Conservation (phyloP, 768 basidiomycete genomes). For the Amanita rubescens region DNA sequence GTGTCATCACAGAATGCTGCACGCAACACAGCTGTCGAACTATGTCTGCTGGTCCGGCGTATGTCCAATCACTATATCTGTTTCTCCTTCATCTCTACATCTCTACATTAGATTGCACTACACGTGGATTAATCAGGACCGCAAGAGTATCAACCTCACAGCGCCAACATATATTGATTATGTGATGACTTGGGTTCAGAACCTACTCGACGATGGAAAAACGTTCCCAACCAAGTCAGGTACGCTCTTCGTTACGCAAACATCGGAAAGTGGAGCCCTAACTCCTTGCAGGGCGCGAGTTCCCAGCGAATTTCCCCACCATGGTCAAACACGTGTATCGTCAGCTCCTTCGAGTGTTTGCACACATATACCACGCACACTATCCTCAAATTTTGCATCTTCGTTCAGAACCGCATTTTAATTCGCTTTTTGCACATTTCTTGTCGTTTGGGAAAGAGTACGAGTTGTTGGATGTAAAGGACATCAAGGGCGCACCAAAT, state of each 20-base stretch:
- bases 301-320: slow-evolving; percentile 80
- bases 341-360: slow-evolving; percentile 94
- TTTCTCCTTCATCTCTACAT: background rate
- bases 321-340: slow-evolving; percentile 94
- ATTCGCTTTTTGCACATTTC: slow-evolving; percentile 97
- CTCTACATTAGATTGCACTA: slow-evolving; percentile 69
- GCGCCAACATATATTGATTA: slow-evolving; percentile 98
- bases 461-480: slow-evolving; percentile 85
- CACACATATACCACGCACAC: slow-evolving; percentile 96
- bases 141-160: slow-evolving; percentile 84
- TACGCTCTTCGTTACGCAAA: slow-evolving; percentile 33
- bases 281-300: slow-evolving; percentile 65
- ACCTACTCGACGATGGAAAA: slow-evolving; percentile 86
- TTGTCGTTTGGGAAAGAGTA: slow-evolving; percentile 95
- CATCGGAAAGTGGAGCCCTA: slow-evolving; percentile 52
- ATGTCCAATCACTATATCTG: slow-evolving; percentile 25
- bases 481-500: slow-evolving; percentile 65
- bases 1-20: slow-evolving; percentile 90
- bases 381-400: slow-evolving; percentile 90
- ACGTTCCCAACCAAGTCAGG: slow-evolving; percentile 95
- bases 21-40: slow-evolving; percentile 83
- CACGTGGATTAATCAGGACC: slow-evolving; percentile 96
- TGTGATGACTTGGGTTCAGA: slow-evolving; percentile 98
- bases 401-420: slow-evolving; percentile 91
- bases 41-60: slow-evolving; percentile 92